phyloP scores from a whole-genome alignment of 495 filamentous ascomycete genomes.

The Daldinia decipiens region DNA sequence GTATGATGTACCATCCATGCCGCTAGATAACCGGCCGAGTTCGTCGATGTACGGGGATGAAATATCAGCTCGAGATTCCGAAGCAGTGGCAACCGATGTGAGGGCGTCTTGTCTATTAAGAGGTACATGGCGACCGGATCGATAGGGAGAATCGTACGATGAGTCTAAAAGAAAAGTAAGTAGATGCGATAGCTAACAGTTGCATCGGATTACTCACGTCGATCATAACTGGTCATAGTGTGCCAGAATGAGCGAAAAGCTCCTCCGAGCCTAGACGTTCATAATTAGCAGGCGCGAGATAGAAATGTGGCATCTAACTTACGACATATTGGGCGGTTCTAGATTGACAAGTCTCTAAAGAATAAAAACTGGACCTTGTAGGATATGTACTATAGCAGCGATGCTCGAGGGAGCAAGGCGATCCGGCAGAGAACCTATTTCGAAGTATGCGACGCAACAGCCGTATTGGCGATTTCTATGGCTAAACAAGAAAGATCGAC shows the following conservation, averaged over 20 bases:
- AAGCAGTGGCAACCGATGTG: conserved; percentile 80
- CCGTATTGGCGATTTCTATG: conserved; percentile 9
- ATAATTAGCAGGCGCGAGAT: not conserved
- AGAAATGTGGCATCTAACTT: conserved; percentile 18
- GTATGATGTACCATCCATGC: conserved; percentile 59
- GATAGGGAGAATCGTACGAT: conserved; percentile 85
- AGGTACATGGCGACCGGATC: conserved; percentile 82
- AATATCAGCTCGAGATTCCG: conserved; percentile 80
- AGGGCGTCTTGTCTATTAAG: conserved; percentile 75
- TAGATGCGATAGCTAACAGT: not conserved
- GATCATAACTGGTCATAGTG: conserved; percentile 82
- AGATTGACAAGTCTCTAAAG: not conserved
- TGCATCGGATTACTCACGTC: conserved; percentile 57
- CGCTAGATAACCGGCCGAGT: conserved; percentile 63
- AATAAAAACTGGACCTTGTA: not conserved
- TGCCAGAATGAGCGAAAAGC: conserved; percentile 91
- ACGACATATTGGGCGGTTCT: conserved; percentile 41
- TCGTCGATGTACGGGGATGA: conserved; percentile 80
- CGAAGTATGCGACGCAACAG: conserved; percentile 25
- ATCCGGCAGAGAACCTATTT: conserved; percentile 10
- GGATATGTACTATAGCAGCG: not conserved
- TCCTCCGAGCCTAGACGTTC: conserved; percentile 55
- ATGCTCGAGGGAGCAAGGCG: conserved; percentile 13
- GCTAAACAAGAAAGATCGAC: conserved; percentile 29
- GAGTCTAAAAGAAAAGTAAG: conserved; percentile 71